Evolutionary conservation across 2,329 filamentous ascomycete genomes (phyloP), one percentile per base, ranked within the genome.

Genomic region (Paracamarosporium sp.): DNA sequence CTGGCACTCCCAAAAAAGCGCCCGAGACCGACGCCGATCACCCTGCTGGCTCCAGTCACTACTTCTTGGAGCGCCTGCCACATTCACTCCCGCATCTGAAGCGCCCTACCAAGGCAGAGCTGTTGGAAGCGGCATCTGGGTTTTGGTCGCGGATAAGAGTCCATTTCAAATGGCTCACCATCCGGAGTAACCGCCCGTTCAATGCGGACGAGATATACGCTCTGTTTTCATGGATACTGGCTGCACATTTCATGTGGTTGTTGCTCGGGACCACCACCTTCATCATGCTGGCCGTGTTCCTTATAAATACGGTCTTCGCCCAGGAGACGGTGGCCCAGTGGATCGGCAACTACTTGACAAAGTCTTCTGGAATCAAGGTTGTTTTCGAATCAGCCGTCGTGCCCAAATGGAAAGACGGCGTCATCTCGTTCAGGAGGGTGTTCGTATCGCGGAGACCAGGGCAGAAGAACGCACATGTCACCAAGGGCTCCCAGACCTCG

Each of bases 351-450:
- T 97, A 98, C 76, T 82, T 99, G 25, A 99, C 95, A 2, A 88
- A 94, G 72, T 97, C 93, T 17, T 95, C 93, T 8, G 95, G 95
- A 5, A 83, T 98, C 46, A 95, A 93, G 36, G 91, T 99, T 30
- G 90, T 99, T 53, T 99, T 99, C 74, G 95, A 99, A 78, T 97
- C 92, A 36, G 95, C 95, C 22, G 97, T 99, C 69, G 95, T 99
- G 20, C 95, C 95, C 11, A 95, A 91, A 74, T 99, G 95, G 95
- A 89, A 88, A 60, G 90, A 95, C 70, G 94, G 94, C 30, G 94
- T 98, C 38, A 99, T 99, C 63, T 93, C 92, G 0, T 97, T 99
- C 79, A 90, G 91, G 68, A 98, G 97, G 70, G 95, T 99, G 9
- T 98, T 97, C 71, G 91, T 99, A 1, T 98, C 95, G 13, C 86